Evolutionary conservation across 2,329 filamentous ascomycete genomes (phyloP).

Genomic region (Exophiala sp.): DNA sequence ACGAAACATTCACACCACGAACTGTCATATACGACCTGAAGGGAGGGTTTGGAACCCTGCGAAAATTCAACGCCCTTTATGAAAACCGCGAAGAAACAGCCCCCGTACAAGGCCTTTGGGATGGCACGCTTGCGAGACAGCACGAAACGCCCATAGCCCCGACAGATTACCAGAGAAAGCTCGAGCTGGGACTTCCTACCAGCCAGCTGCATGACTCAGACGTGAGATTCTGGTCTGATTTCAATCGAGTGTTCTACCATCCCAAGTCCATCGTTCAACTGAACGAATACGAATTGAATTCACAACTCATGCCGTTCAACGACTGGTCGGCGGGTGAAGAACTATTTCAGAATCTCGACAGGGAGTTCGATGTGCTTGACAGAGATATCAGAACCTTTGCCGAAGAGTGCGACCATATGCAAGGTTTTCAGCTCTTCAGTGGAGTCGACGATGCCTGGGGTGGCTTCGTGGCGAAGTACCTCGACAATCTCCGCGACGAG

Average conservation of each 20-base stretch:
- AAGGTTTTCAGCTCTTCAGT: slow-evolving; percentile 76
- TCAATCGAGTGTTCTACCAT: slow-evolving; percentile 87
- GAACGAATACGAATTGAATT: slow-evolving; percentile 81
- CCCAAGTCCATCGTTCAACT: slow-evolving; percentile 83
- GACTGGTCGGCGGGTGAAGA: slow-evolving; percentile 70
- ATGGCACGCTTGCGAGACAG: slow-evolving; percentile 54
- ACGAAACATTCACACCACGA: slow-evolving; percentile 87
- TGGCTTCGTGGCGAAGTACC: slow-evolving; percentile 68
- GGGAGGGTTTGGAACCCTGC: slow-evolving; percentile 82
- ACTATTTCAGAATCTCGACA: slow-evolving; percentile 68
- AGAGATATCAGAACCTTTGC: slow-evolving; percentile 83
- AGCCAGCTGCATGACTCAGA: slow-evolving; percentile 63
- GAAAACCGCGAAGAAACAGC: slow-evolving; percentile 49
- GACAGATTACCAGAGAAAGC: slow-evolving; percentile 72
- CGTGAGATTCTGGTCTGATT: slow-evolving; percentile 97
- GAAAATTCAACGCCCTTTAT: slow-evolving; percentile 85
- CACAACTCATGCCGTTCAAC: slow-evolving; percentile 76
- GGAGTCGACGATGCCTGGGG: slow-evolving; percentile 76
- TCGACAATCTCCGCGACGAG: slow-evolving; percentile 80
- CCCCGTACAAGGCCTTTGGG: slow-evolving; percentile 39
- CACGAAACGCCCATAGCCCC: slow-evolving; percentile 64
- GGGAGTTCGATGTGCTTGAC: slow-evolving; percentile 81
- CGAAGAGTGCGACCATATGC: slow-evolving; percentile 90
- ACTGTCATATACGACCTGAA: slow-evolving; percentile 95
- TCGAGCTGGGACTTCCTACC: slow-evolving; percentile 66